Evolutionary conservation across 2,329 filamentous ascomycete species (phyloP).

Genomic region (Trichoderma oligosporum): DNA sequence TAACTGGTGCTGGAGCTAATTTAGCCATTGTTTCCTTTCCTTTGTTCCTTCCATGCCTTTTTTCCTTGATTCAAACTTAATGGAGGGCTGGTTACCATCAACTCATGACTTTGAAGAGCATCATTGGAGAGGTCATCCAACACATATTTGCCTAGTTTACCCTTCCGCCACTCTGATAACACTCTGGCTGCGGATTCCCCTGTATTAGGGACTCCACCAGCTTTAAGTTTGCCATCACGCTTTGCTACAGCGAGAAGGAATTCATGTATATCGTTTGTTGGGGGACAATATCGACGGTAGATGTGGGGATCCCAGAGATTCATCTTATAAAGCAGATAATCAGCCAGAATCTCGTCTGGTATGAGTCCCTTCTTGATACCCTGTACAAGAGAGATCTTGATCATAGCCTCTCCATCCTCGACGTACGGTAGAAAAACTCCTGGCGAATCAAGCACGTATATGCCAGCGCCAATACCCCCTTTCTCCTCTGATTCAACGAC

Average conservation of each 20-base stretch:
- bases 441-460: constrained; percentile 87
- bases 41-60: constrained; percentile 60
- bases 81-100: constrained; percentile 43
- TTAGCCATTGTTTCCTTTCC: constrained; percentile 35
- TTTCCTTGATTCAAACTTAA: constrained; percentile 66
- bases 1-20: background rate
- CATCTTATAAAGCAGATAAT: constrained; percentile 84
- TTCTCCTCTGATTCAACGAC: constrained; percentile 51
- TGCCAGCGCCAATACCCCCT: constrained; percentile 51
- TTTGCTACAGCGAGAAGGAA: constrained; percentile 68
- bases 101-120: constrained; percentile 48
- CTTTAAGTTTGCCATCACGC: constrained; percentile 71
- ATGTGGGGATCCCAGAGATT: constrained; percentile 62
- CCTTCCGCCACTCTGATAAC: constrained; percentile 76
- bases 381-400: constrained; percentile 89
- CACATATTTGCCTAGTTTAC: constrained; percentile 70
- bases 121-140: constrained; percentile 71
- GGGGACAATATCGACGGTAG: constrained; percentile 60
- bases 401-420: constrained; percentile 77
- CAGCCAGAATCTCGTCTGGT: constrained; percentile 70
- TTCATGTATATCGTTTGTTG: constrained; percentile 79
- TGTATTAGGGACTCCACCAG: constrained; percentile 66
- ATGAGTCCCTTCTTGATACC: constrained; percentile 89
- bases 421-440: constrained; percentile 96
- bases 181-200: constrained; percentile 75